Base-by-base conservation (phyloP, 306 rosid genomes). In the Medicago truncatula region DNA sequence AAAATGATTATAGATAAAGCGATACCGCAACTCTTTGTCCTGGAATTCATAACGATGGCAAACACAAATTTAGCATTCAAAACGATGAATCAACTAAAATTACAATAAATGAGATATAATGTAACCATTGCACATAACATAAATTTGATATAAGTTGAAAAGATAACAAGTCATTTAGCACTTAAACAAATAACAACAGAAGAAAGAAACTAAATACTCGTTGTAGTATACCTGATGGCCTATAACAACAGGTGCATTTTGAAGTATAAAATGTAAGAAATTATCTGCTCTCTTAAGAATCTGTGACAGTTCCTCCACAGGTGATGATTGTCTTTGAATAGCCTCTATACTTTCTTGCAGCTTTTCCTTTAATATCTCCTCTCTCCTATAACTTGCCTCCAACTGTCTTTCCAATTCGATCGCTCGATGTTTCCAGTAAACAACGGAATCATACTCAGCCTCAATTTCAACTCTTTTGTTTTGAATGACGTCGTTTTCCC, bases 221-320 rank as follows among this genome's bases (percentile, higher is more conserved):
- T 39, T 47, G 66, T 39, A 73, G 62, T 69, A 58, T 87, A 95
- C 98, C 97, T 96, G 99, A 86, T 96, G 99, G 44, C 99, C 99
- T 62, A 96, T 90, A 62, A 96, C 99, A 50, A 92, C 89, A 4
- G 99, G 99, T 75, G 99, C 99, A 87, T 96, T 96, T 78, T 96
- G 97, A 59, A 96, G 97, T 15, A 96, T 95, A 81, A 96, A 96
- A 84, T 85, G 88, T 31, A 85, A 65, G 81, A 81, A 81, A 75
- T 81, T 81, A 78, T 81, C 83, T 57, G 76, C 79, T 4, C 85
- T 85, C 75, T 78, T 78, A 67, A 81, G 73, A 78, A 85, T 81
- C 81, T 85, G 97, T 15, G 99, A 76, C 40, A 96, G 61, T 71
- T 89, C 99, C 69, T 96, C 97, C 44, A 96, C 96, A 5, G 98